Conservation (phyloP, 2,329 filamentous ascomycete genomes). For the Bipolaris cookei region DNA sequence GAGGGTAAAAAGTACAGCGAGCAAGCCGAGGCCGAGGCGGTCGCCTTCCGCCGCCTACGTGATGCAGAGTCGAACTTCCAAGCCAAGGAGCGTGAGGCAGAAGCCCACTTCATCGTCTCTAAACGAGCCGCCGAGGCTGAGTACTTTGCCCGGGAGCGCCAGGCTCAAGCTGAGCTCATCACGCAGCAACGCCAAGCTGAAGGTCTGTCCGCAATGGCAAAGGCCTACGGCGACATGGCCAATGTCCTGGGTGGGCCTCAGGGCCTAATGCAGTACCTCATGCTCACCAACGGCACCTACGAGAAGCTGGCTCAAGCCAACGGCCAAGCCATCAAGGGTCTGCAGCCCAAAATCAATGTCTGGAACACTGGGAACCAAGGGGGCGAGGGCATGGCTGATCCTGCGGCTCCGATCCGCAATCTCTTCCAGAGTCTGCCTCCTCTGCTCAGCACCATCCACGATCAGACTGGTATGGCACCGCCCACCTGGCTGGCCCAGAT, state of each 20-base stretch:
- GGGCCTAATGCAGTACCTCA: slow-evolving; percentile 81
- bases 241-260: slow-evolving; percentile 77
- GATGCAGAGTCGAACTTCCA: slow-evolving; percentile 54
- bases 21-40: slow-evolving; percentile 65
- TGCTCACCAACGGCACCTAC: slow-evolving; percentile 84
- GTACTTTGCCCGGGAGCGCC: slow-evolving; percentile 54
- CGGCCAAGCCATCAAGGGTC: slow-evolving; percentile 73
- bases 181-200: slow-evolving; percentile 75
- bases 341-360: slow-evolving; percentile 88
- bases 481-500: slow-evolving; percentile 73
- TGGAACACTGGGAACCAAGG: slow-evolving; percentile 77
- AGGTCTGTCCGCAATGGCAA: slow-evolving; percentile 76
- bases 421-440: slow-evolving; percentile 86
- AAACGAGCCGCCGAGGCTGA: slow-evolving; percentile 52
- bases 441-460: slow-evolving; percentile 82
- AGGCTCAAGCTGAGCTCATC: slow-evolving; percentile 66
- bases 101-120: slow-evolving; percentile 58
- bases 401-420: slow-evolving; percentile 72
- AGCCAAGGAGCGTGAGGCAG: slow-evolving; percentile 52
- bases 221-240: slow-evolving; percentile 76
- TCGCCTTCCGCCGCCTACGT: slow-evolving; percentile 49
- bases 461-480: slow-evolving; percentile 83
- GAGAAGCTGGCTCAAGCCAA: slow-evolving; percentile 80
- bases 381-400: slow-evolving; percentile 56
- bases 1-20: slow-evolving; percentile 64